Base-by-base conservation (phyloP, 768 basidiomycete species). In the Rhizopogon rudus region DNA sequence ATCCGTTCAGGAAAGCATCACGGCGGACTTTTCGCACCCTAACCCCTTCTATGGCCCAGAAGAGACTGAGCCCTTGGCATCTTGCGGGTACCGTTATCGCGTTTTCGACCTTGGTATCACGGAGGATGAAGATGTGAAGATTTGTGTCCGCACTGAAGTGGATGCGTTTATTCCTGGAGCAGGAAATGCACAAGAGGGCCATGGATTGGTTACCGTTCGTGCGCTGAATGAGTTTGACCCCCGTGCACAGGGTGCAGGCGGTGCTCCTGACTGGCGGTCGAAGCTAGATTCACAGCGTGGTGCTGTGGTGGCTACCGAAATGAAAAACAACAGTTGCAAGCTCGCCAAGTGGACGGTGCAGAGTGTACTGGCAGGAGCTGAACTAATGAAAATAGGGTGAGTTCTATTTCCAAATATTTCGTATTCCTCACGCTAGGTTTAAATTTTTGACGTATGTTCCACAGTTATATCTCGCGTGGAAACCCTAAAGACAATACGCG, bases 281-380 rank as follows among this genome's bases (percentile, higher is more conserved):
- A 96, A 96, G 73, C 76, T 99, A 42, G 97, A 99, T 72, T 86
- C 90, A 5, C 94, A 98, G 72, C 84, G 94, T 44, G 97, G 97
- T 59, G 97, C 97, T 2, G 96, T 99, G 42, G 94, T 98, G 57
- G 93, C 97, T 37, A 95, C 93, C 25, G 97, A 99, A 78, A 98
- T 98, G 97, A 99, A 98, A 78, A 99, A 99, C 74, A 99, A 99
- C 75, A 91, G 88, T 63, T 94, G 88, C 75, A 99, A 99, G 71
- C 81, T 99, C 29, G 94, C 95, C 17, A 89, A 96, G 65, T 99
- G 96, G 94, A 87, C 96, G 0, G 91, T 98, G 16, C 94, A 98
- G 76, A 90, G 90, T 66, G 80, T 98, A 40, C 77, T 99, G 37
- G 93, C 97, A 43, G 97, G 97, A 43, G 96, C 94, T 20, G 97